These are phyloP conservation scores for Eucalyptus curtisii DNA, from an alignment of 345 rosid species.

Conservation along the genomic window DNA sequence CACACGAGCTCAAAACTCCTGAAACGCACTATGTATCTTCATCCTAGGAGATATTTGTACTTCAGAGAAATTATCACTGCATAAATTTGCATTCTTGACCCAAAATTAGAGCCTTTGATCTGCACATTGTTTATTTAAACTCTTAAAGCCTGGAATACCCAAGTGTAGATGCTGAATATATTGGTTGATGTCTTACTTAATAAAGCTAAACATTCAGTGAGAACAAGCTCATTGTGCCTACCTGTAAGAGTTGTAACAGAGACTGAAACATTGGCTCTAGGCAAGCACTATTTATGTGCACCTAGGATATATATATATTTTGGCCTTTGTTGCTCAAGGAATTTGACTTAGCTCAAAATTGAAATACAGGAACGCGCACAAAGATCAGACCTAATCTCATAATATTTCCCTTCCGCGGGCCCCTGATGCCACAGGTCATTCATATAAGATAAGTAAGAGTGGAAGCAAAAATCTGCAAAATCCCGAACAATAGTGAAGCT, in stretches of 20 bases:
- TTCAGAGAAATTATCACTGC: background rate
- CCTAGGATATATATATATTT: background rate
- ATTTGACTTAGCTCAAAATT: background rate
- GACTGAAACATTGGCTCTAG: background rate
- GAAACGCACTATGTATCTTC: background rate
- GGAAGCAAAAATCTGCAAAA: slow-evolving; percentile 60
- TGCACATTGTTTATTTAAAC: background rate
- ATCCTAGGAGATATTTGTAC: background rate
- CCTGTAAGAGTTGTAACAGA: background rate
- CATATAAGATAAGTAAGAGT: slow-evolving; percentile 67
- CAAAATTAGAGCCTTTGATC: background rate
- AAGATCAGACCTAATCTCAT: slow-evolving; percentile 71
- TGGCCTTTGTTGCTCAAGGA: background rate
- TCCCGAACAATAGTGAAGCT: slow-evolving; percentile 64
- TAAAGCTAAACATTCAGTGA: background rate
- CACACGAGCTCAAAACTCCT: background rate
- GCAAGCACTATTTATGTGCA: background rate
- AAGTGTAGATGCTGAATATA: background rate
- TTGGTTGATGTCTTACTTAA: background rate
- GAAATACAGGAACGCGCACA: background rate
- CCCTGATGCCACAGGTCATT: slow-evolving; percentile 42
- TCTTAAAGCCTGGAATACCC: background rate
- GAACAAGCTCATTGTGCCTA: background rate
- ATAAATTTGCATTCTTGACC: background rate
- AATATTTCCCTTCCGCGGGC: slow-evolving; percentile 33